These are phyloP conservation scores for Suhomyces terraborum DNA, from an alignment of 1,139 yeast genomes.

Conservation along the genomic window DNA sequence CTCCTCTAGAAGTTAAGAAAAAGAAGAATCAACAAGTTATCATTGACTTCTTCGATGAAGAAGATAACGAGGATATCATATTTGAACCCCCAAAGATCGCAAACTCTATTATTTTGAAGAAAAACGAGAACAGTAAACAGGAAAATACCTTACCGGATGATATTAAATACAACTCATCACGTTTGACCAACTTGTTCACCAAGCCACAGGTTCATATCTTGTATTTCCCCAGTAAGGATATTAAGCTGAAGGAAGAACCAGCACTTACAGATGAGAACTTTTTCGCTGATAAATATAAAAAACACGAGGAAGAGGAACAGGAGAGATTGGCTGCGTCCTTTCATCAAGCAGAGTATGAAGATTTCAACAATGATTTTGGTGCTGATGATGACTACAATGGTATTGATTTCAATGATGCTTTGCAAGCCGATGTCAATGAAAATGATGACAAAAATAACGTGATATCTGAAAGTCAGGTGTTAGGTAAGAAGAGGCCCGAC, in stretches of 20 bases:
- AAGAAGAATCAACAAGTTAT: slow-evolving; percentile 37
- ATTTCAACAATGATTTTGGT: slow-evolving; percentile 42
- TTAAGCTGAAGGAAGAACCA: slow-evolving; percentile 19
- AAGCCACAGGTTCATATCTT: slow-evolving; percentile 57
- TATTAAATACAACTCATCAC: slow-evolving; percentile 67
- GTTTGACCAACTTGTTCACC: slow-evolving; percentile 66
- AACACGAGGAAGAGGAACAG: slow-evolving; percentile 39
- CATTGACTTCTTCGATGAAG: slow-evolving; percentile 53
- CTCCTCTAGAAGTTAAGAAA: slow-evolving; percentile 19
- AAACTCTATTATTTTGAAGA: slow-evolving; percentile 28
- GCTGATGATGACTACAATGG: slow-evolving; percentile 44
- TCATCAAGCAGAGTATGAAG: slow-evolving; percentile 50
- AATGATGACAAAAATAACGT: slow-evolving; percentile 18
- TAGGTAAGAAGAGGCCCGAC: slow-evolving; percentile 49
- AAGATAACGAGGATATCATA: slow-evolving; percentile 47
- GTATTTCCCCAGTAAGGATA: slow-evolving; percentile 30
- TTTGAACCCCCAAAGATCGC: slow-evolving; percentile 50
- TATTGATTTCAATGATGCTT: slow-evolving; percentile 49
- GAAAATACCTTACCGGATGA: slow-evolving; percentile 69
- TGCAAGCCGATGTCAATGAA: slow-evolving; percentile 29
- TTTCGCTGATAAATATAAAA: slow-evolving; percentile 70
- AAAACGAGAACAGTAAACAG: slow-evolving; percentile 29
- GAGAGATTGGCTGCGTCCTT: slow-evolving; percentile 44
- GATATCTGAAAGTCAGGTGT: slow-evolving; percentile 12
- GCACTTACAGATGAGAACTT: slow-evolving; percentile 63